Conservation (phyloP, 257 asterid species). For the Nicotiana obtusifolia region DNA sequence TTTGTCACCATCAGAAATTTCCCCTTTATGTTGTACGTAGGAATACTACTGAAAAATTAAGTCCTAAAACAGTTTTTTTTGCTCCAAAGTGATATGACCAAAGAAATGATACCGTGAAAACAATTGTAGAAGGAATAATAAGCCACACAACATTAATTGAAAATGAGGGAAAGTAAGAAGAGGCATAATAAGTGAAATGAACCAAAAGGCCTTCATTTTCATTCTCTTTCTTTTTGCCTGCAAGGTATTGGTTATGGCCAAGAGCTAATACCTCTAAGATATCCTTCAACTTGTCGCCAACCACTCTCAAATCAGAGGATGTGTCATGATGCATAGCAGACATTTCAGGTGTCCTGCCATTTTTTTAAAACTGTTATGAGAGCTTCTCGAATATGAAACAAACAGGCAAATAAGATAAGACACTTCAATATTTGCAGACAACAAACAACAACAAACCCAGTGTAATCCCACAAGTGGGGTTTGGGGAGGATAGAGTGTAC, state of each 20-base stretch:
- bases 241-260: background rate
- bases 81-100: background rate
- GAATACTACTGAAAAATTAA: background rate
- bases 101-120: background rate
- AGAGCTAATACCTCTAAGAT: conserved; percentile 38
- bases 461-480: too few relatives aligned
- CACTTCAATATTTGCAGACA: too few relatives aligned
- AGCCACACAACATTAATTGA: background rate
- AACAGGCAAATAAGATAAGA: background rate
- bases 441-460: too few relatives aligned
- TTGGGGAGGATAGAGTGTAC: too few relatives aligned
- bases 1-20: background rate
- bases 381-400: background rate
- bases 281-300: conserved; percentile 46
- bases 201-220: background rate
- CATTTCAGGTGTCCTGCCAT: conserved; percentile 64
- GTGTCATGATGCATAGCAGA: conserved; percentile 77
- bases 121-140: background rate
- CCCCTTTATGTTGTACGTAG: background rate
- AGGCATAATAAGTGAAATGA: background rate
- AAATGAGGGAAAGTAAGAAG: background rate
- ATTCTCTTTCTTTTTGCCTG: background rate
- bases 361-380: background rate
- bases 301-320: conserved; percentile 50
- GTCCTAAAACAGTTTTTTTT: background rate